phyloP scores from a whole-genome alignment of 768 basidiomycete species.

The Epithele typhae region DNA sequence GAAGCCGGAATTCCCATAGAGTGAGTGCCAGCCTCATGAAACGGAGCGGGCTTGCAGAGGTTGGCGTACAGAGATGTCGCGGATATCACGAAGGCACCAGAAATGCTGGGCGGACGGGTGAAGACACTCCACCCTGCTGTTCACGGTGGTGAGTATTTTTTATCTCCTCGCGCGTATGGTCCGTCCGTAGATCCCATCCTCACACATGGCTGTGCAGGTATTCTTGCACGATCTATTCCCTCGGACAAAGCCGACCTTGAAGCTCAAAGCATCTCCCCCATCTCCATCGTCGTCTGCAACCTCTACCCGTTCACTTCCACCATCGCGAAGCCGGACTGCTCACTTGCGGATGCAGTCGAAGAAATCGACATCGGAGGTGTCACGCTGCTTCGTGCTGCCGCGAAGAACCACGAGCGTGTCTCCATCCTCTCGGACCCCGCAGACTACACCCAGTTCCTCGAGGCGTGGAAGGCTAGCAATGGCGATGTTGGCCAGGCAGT shows the following conservation, averaged over 20 bases:
- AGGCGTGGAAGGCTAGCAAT: constrained; percentile 68
- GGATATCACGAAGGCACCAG: constrained; percentile 94
- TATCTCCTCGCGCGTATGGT: not conserved
- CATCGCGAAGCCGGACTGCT: constrained; percentile 84
- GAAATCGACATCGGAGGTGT: constrained; percentile 99
- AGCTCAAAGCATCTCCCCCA: constrained; percentile 82
- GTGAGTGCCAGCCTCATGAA: constrained; percentile 41
- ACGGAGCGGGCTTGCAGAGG: not conserved
- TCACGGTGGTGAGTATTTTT: constrained; percentile 72
- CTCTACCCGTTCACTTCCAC: constrained; percentile 96
- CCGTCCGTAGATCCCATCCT: not conserved
- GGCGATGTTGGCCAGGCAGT: constrained; percentile 71
- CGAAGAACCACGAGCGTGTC: constrained; percentile 95
- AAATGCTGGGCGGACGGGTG: constrained; percentile 97
- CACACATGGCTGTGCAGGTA: constrained; percentile 47
- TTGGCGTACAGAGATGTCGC: constrained; percentile 77
- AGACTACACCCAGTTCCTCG: constrained; percentile 82
- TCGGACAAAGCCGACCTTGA: constrained; percentile 86
- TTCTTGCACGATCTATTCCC: constrained; percentile 87
- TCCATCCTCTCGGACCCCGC: constrained; percentile 84
- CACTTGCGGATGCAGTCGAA: constrained; percentile 89
- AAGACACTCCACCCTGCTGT: constrained; percentile 98
- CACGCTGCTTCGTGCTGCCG: constrained; percentile 93
- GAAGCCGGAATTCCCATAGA: constrained; percentile 88
- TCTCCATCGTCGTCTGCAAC: constrained; percentile 98